phyloP scores from a whole-genome alignment of 2,329 filamentous ascomycete genomes.

The Graphilbum ipis-grandicollis region DNA sequence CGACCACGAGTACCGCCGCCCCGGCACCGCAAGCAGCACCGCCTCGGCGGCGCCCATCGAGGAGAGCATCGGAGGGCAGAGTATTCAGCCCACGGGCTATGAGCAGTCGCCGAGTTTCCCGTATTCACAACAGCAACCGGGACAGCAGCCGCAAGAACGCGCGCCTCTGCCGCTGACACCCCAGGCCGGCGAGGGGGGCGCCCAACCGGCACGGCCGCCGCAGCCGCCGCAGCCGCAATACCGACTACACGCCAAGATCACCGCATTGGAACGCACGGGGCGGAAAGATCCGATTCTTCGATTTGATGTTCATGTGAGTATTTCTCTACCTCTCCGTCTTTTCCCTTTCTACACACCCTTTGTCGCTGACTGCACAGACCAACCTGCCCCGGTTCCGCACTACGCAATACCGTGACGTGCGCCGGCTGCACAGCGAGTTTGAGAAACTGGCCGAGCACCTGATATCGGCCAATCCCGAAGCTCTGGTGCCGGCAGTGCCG shows the following conservation, averaged over 20 bases:
- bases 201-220: constrained; percentile 12
- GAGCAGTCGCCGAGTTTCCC: constrained; percentile 11
- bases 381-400: constrained; percentile 97
- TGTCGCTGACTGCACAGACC: constrained; percentile 40
- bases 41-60: constrained; percentile 23
- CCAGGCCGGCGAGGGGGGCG: constrained; percentile 9
- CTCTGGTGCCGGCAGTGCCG: constrained; percentile 83
- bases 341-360: too few species aligned
- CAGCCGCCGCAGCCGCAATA: constrained; percentile 48
- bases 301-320: constrained; percentile 86
- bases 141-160: constrained; percentile 5
- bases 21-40: constrained; percentile 28
- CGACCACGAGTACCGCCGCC: constrained; percentile 24
- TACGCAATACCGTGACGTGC: constrained; percentile 94
- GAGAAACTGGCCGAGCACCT: constrained; percentile 90
- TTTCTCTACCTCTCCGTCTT: too few species aligned
- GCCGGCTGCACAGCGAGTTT: constrained; percentile 89
- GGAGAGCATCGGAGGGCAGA: constrained; percentile 11
- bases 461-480: constrained; percentile 93
- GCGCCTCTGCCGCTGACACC: background rate
- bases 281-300: constrained; percentile 90
- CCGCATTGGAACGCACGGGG: constrained; percentile 76
- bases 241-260: constrained; percentile 88
- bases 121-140: constrained; percentile 11
- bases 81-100: too few species aligned